phyloP scores from a whole-genome alignment of 495 filamentous ascomycete genomes.

The Penicillium silybi region DNA sequence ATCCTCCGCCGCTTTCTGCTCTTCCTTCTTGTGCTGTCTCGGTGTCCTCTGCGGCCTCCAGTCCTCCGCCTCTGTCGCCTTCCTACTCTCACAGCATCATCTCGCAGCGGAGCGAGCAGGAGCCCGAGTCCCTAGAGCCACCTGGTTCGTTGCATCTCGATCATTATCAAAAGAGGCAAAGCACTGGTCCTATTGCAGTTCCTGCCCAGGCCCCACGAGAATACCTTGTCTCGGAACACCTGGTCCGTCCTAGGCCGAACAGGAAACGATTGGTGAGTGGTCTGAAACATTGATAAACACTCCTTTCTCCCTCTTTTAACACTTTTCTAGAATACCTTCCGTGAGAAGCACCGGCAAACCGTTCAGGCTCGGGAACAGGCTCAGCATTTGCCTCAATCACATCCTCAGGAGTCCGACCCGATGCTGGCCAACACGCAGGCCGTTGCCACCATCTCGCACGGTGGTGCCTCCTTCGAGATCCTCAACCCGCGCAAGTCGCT shows the following conservation, averaged over 20 bases:
- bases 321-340: conserved; percentile 38
- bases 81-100: conserved; percentile 40
- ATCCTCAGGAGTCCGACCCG: conserved; percentile 28
- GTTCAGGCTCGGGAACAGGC: conserved; percentile 17
- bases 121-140: conserved; percentile 26
- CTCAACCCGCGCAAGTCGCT: conserved; percentile 43
- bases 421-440: conserved; percentile 26
- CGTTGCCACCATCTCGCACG: conserved; percentile 34
- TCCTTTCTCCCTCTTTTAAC: conserved; percentile 3
- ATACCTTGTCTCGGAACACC: conserved; percentile 23
- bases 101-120: conserved; percentile 32
- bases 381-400: conserved; percentile 9
- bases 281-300: conserved; percentile 18
- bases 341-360: conserved; percentile 30
- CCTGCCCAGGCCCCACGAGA: conserved; percentile 18
- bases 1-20: conserved; percentile 16
- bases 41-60: conserved; percentile 34
- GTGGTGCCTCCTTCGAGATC: conserved; percentile 45
- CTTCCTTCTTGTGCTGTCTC: conserved; percentile 24
- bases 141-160: conserved; percentile 1
- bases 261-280: conserved; percentile 30
- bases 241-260: conserved; percentile 21
- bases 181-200: conserved; percentile 18
- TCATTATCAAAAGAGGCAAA: conserved; percentile 1
- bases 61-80: conserved; percentile 41